These are phyloP conservation scores for Arabidopsis arenosa DNA, from an alignment of 345 rosid species.

Conservation along the genomic window DNA sequence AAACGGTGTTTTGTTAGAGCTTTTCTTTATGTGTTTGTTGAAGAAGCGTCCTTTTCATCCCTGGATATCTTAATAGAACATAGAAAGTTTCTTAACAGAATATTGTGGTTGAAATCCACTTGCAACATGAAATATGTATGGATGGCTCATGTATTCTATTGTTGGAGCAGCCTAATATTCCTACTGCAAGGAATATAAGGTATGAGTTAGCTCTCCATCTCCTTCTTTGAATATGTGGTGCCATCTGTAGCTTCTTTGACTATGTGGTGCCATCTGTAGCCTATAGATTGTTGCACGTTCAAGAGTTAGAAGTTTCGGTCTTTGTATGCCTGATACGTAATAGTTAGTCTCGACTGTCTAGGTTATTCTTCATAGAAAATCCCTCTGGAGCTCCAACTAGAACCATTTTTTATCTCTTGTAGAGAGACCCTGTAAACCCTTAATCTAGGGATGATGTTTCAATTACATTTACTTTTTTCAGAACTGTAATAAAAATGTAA, in stretches of 20 bases:
- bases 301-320: constrained; percentile 25
- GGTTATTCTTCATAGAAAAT: neutral
- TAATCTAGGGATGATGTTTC: neutral
- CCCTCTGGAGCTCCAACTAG: neutral
- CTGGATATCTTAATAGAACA: constrained; percentile 21
- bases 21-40: constrained; percentile 14
- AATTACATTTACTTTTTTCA: constrained; percentile 12
- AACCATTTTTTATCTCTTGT: constrained; percentile 8
- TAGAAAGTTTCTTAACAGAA: constrained; percentile 30
- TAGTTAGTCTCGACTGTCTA: constrained; percentile 13
- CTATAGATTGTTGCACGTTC: constrained; percentile 25
- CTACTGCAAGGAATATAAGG: constrained; percentile 49
- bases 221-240: constrained; percentile 40
- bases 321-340: constrained; percentile 1
- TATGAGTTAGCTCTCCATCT: constrained; percentile 42
- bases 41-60: constrained; percentile 6
- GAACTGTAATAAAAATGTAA: neutral
- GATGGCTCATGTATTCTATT: constrained; percentile 44
- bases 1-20: constrained; percentile 17
- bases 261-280: constrained; percentile 26
- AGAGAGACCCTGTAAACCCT: constrained; percentile 22
- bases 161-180: constrained; percentile 43
- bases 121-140: constrained; percentile 38
- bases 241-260: constrained; percentile 30
- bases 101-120: constrained; percentile 40